These are phyloP conservation scores for Trichoderma semiorbis DNA, from an alignment of 2,329 filamentous ascomycete species.

Conservation along the genomic window DNA sequence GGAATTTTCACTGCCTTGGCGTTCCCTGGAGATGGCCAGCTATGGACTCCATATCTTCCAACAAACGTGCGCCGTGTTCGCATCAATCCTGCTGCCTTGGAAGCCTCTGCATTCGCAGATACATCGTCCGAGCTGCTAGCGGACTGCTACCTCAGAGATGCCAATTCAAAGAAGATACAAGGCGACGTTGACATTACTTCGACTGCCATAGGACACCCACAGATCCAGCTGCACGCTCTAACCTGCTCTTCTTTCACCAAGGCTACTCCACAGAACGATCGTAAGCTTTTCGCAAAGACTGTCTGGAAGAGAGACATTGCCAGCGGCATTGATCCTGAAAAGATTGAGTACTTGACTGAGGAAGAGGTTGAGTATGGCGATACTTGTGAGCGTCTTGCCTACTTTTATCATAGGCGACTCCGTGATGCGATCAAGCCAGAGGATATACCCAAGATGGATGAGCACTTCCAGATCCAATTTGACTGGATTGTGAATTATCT, in stretches of 20 bases:
- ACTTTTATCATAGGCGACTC: neutral
- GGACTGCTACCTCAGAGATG: neutral
- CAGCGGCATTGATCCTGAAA: neutral
- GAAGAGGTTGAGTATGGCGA: neutral
- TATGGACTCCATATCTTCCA: neutral
- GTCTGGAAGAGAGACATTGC: neutral
- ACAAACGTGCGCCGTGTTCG: neutral
- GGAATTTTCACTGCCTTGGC: neutral
- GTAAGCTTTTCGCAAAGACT: neutral
- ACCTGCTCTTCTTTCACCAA: neutral
- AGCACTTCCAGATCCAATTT: neutral
- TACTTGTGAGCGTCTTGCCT: neutral
- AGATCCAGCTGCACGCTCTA: neutral
- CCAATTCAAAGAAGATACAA: neutral
- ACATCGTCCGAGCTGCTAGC: neutral
- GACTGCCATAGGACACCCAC: neutral
- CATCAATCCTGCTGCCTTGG: neutral
- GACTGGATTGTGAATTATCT: neutral
- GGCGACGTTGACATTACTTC: neutral
- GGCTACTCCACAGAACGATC: neutral
- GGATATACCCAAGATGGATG: neutral
- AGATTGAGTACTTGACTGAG: neutral
- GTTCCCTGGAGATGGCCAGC: neutral
- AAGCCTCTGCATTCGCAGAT: neutral
- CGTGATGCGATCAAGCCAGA: neutral